These are phyloP conservation scores for Alliaria petiolata DNA, from an alignment of 345 rosid species.

Conservation along the genomic window DNA sequence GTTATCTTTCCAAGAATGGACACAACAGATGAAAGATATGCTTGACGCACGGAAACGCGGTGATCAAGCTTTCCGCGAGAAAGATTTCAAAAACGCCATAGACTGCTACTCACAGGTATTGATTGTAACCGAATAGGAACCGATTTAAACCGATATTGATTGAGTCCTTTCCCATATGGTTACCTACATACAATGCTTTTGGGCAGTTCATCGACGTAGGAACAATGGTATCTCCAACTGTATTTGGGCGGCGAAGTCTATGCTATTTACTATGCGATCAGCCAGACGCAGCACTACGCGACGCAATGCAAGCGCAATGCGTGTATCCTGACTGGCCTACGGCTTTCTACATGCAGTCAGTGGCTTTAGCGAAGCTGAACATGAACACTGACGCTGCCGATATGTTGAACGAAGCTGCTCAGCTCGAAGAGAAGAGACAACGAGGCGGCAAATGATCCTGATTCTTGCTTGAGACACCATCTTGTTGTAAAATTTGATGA, in stretches of 20 bases:
- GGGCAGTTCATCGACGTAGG: conserved; percentile 83
- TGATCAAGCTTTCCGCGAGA: conserved; percentile 89
- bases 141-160: no score
- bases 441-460: conserved; percentile 55
- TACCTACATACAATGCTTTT: background rate
- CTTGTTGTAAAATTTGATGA: conserved; percentile 17
- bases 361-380: conserved; percentile 88
- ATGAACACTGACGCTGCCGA: conserved; percentile 92
- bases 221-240: conserved; percentile 90
- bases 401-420: conserved; percentile 92
- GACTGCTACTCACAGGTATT: conserved; percentile 92
- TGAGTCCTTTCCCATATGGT: background rate
- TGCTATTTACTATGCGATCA: conserved; percentile 83
- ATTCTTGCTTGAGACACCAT: conserved; percentile 4
- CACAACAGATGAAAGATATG: conserved; percentile 97
- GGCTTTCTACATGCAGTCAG: conserved; percentile 96
- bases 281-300: conserved; percentile 86
- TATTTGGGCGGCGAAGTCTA: conserved; percentile 86
- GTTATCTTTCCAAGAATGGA: conserved; percentile 99
- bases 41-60: conserved; percentile 92
- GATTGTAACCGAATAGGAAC: no score
- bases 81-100: conserved; percentile 89
- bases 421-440: conserved; percentile 87
- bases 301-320: conserved; percentile 96
- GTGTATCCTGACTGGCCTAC: conserved; percentile 89